phyloP scores from a whole-genome alignment of 495 filamentous ascomycete species.

The Copromyces sp. region DNA sequence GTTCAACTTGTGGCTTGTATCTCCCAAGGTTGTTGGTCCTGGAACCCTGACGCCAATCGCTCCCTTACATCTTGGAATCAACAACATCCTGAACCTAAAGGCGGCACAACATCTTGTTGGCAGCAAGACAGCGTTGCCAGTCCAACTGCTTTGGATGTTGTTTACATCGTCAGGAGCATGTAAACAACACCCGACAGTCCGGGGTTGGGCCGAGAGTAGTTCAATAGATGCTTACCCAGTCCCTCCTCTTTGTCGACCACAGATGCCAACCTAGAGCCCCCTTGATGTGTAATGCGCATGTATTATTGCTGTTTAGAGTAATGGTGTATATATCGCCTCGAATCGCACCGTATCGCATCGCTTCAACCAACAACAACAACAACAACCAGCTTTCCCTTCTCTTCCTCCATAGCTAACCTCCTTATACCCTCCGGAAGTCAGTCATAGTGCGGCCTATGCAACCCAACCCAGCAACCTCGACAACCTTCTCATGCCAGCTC shows the following conservation, averaged over 20 bases:
- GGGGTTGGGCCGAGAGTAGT: neutral
- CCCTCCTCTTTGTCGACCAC: neutral
- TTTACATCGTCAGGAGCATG: neutral
- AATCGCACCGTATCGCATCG: neutral
- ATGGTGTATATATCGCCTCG: neutral
- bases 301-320: neutral
- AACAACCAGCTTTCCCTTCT: neutral
- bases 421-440: slow-evolving; percentile 77
- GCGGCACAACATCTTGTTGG: neutral
- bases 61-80: neutral
- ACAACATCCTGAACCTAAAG: neutral
- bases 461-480: slow-evolving; percentile 78
- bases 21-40: neutral
- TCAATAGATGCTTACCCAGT: neutral
- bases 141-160: neutral
- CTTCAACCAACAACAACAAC: neutral
- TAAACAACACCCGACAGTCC: neutral
- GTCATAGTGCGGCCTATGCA: slow-evolving; percentile 87
- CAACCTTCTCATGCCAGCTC: slow-evolving; percentile 93
- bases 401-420: neutral
- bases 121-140: neutral
- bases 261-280: rapidly evolving
- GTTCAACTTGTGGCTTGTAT: neutral
- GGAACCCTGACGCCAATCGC: neutral
- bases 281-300: neutral